Evolutionary conservation across 768 basidiomycete species (phyloP).

Genomic region (Suillus subluteus): DNA sequence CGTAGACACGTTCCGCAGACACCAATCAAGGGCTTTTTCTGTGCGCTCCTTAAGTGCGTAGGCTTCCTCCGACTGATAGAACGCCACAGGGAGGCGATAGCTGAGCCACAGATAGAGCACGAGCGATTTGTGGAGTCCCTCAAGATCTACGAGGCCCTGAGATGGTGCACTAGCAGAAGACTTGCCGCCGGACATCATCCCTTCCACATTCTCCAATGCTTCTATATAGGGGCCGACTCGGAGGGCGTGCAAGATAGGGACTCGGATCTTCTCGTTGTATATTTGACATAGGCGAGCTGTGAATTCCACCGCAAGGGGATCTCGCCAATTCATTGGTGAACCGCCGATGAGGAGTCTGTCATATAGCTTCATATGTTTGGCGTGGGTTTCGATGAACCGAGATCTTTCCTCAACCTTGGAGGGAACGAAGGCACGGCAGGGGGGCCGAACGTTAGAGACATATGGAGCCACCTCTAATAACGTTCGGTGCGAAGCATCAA

Average conservation of each 20-base stretch:
- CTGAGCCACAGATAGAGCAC: slow-evolving; percentile 86
- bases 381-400: slow-evolving; percentile 47
- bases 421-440: slow-evolving; percentile 42
- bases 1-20: slow-evolving; percentile 46
- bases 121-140: slow-evolving; percentile 75
- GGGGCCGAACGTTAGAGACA: slow-evolving; percentile 47
- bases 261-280: slow-evolving; percentile 39
- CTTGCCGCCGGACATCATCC: slow-evolving; percentile 22
- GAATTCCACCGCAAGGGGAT: slow-evolving; percentile 28
- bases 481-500: slow-evolving; percentile 40
- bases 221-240: slow-evolving; percentile 25
- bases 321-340: slow-evolving; percentile 60
- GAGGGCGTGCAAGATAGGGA: slow-evolving; percentile 26
- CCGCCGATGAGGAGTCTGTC: slow-evolving; percentile 51
- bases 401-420: slow-evolving; percentile 34
- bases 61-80: slow-evolving; percentile 57
- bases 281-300: slow-evolving; percentile 16
- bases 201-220: slow-evolving; percentile 26
- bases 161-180: slow-evolving; percentile 5
- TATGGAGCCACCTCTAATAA: slow-evolving; percentile 54
- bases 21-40: slow-evolving; percentile 72
- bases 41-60: slow-evolving; percentile 57
- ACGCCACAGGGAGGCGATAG: slow-evolving; percentile 70
- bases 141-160: slow-evolving; percentile 46
- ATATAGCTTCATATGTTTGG: slow-evolving; percentile 40